Percentiles rank a stretch among this genome's conserved stretches.
These are phyloP conservation scores for Ramalina intermedia DNA, from an alignment of 495 filamentous ascomycete genomes.

Conservation along the genomic window DNA sequence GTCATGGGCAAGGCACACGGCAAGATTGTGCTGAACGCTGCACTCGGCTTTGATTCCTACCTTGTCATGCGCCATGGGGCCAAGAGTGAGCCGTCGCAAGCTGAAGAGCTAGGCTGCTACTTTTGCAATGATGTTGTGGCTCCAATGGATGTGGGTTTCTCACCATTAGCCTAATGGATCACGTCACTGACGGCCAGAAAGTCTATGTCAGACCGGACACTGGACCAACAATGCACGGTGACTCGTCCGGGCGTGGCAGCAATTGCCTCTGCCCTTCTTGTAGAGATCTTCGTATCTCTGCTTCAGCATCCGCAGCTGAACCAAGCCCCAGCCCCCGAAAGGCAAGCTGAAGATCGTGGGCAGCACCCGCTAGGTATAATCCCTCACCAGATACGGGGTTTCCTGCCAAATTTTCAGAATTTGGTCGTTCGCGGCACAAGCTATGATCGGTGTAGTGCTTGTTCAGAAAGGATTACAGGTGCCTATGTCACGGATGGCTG, in stretches of 20 bases:
- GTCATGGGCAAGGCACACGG: conserved; percentile 87
- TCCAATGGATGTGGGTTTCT: conserved; percentile 67
- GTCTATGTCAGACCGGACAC: conserved; percentile 84
- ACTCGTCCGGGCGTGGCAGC: conserved; percentile 85
- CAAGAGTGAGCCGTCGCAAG: conserved; percentile 19
- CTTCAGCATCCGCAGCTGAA: conserved; percentile 67
- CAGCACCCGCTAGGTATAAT: conserved; percentile 74
- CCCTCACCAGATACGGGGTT: conserved; percentile 88
- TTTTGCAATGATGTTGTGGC: conserved; percentile 98
- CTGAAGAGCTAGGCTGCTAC: conserved; percentile 72
- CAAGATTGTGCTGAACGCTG: conserved; percentile 94
- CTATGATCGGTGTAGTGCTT: conserved; percentile 87
- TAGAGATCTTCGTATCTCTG: conserved; percentile 76
- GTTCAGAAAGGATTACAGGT: conserved; percentile 58
- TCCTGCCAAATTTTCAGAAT: conserved; percentile 74
- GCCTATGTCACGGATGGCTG: conserved; percentile 64
- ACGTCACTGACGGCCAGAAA: conserved; percentile 33
- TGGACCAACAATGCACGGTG: conserved; percentile 97
- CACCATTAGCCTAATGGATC: background rate
- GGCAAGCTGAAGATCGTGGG: conserved; percentile 31
- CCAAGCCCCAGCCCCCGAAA: conserved; percentile 41
- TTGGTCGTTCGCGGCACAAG: conserved; percentile 65
- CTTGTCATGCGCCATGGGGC: conserved; percentile 93
- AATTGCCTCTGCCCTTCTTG: conserved; percentile 82
- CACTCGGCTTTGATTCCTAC: conserved; percentile 89